Evolutionary conservation across 225 moss, liverwort and hornwort species (phyloP).

Genomic region (Marchantia paleacea): DNA sequence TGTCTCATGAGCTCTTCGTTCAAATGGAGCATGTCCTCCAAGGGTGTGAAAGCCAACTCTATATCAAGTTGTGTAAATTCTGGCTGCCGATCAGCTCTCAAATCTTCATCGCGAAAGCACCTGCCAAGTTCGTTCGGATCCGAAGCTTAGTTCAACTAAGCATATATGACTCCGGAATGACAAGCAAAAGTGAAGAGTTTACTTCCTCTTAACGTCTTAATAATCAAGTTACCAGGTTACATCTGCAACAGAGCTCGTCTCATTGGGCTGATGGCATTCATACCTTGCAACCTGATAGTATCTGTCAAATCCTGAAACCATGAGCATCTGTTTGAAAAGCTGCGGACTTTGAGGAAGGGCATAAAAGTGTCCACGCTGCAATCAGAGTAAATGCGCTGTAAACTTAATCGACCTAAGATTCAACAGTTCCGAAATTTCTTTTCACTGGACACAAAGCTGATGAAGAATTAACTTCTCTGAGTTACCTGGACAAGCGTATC

Average conservation of each 20-base stretch:
- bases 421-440: too few species aligned
- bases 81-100: constrained; percentile 96
- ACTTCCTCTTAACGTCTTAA: background rate
- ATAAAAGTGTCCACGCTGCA: constrained; percentile 90
- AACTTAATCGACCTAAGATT: background rate
- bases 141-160: background rate
- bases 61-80: constrained; percentile 98
- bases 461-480: too few species aligned
- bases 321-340: constrained; percentile 99
- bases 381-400: background rate
- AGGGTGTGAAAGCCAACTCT: constrained; percentile 89
- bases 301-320: constrained; percentile 99
- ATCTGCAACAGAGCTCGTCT: background rate
- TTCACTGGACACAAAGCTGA: too few species aligned
- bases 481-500: too few species aligned
- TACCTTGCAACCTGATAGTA: constrained; percentile 98
- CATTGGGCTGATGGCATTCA: background rate
- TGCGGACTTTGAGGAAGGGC: constrained; percentile 99
- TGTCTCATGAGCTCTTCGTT: constrained; percentile 93
- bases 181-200: background rate
- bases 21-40: constrained; percentile 95
- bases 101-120: constrained; percentile 99
- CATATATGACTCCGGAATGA: background rate
- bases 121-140: constrained; percentile 33
- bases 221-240: background rate